Base-by-base conservation (phyloP, 2,329 filamentous ascomycete genomes). In the Aspergillus fischeri region DNA sequence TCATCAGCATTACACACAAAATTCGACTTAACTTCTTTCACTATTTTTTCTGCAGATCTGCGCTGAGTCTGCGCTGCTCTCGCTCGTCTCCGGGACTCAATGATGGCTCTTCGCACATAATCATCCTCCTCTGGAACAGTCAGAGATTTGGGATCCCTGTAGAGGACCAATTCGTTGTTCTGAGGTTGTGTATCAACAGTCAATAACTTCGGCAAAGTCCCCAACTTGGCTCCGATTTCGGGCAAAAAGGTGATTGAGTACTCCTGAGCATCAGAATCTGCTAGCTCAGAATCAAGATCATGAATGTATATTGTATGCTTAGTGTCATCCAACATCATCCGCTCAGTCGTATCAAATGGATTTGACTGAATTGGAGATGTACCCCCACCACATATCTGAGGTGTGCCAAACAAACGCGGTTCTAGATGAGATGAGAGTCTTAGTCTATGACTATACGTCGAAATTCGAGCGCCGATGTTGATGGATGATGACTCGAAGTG, bases 221-320 rank as follows among this genome's bases (percentile, higher is more conserved):
- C 82, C 53, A 97, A 81, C 70, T 90, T 88, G 75, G 89, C 91
- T 70, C 93, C 88, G 54, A 97, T 89, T 70, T 95, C 90, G 0
- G 91, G 87, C 0, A 96, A 82, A 77, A 97, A 92, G 69, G 92
- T 81, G 49, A 95, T 82, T 63, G 82, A 80, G 52, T 79, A 75
- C 55, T 86, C 81, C 45, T 84, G 79, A 50, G 80, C 77, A 59
- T 89, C 85, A 28, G 82, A 78, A 62, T 88, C 86, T 14, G 88
- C 87, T 49, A 97, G 83, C 75, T 97, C 93, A 65, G 89, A 89
- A 70, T 96, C 92, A 9, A 99, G 81, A 74, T 95, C 87, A 78
- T 92, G 88, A 65, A 99, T 92, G 80, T 94, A 97, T 59, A 97
- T 86, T 69, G 89, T 90, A 77, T 96, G 82, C 67, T 90, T 89